Conservation (phyloP, 2,329 filamentous ascomycete species). For the Lasiodiplodia hormozganensis region DNA sequence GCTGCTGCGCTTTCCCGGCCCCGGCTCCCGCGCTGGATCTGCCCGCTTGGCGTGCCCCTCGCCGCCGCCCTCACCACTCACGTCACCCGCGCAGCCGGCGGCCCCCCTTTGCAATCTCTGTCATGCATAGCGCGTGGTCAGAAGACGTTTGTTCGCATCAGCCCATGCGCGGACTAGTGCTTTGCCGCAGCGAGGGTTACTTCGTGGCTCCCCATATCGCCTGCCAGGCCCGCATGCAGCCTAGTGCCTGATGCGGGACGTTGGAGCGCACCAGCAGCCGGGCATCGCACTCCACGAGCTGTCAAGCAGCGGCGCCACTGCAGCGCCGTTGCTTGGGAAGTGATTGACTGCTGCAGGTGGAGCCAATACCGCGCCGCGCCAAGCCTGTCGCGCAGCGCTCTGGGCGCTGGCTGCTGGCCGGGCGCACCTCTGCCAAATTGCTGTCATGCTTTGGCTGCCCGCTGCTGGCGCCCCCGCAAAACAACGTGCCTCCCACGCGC, state of each 20-base stretch:
- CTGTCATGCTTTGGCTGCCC: background rate
- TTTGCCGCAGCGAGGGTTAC: constrained; percentile 30
- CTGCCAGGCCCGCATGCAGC: constrained; percentile 24
- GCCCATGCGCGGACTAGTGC: constrained; percentile 29
- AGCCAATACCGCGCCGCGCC: constrained; percentile 22
- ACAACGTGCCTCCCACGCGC: constrained; percentile 22
- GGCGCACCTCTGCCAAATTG: constrained; percentile 1
- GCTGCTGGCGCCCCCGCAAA: constrained; percentile 21
- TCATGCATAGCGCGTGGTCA: constrained; percentile 28
- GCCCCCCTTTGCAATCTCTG: constrained; percentile 27
- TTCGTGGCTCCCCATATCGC: constrained; percentile 29
- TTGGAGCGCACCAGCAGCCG: constrained; percentile 27
- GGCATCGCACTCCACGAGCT: constrained; percentile 30
- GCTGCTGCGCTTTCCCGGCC: constrained; percentile 9
- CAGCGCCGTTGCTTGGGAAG: constrained; percentile 26
- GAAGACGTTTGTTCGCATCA: constrained; percentile 29
- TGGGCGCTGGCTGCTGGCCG: constrained; percentile 1
- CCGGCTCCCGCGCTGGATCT: constrained; percentile 23
- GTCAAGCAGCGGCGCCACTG: constrained; percentile 26
- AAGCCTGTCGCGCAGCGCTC: constrained; percentile 1
- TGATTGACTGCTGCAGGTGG: constrained; percentile 27
- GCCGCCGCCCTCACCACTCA: constrained; percentile 12
- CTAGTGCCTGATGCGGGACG: constrained; percentile 33
- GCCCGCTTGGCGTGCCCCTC: constrained; percentile 16
- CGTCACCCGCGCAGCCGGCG: constrained; percentile 22